phyloP scores from a whole-genome alignment of 2,329 filamentous ascomycete species.

The Aspergillus tubingensis region DNA sequence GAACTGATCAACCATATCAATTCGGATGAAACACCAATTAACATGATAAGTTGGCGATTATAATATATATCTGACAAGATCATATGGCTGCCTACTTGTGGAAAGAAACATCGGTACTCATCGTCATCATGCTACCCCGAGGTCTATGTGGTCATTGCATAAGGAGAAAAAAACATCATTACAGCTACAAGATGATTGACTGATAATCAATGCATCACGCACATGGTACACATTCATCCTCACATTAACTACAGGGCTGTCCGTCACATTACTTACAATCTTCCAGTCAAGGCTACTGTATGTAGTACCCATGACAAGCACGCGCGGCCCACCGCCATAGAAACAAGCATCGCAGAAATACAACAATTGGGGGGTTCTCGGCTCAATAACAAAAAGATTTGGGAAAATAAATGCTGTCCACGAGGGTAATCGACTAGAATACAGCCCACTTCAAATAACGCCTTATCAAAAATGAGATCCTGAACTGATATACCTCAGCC shows the following conservation, averaged over 20 bases:
- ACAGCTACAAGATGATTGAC: no score
- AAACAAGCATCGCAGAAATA: conserved; percentile 16
- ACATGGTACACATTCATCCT: conserved; percentile 29
- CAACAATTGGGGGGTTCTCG: conserved; percentile 9
- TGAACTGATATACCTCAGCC: conserved; percentile 14
- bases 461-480: conserved; percentile 23
- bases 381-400: conserved; percentile 15
- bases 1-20: no score
- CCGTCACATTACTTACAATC: conserved; percentile 25
- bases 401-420: conserved; percentile 12
- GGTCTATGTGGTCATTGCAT: no score
- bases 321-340: conserved; percentile 13
- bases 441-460: conserved; percentile 21
- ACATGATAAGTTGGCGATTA: no score
- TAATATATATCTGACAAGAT: no score
- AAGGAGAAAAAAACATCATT: no score
- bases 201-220: background rate
- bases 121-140: no score
- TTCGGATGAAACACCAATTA: no score
- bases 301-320: conserved; percentile 4
- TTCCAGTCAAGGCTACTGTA: conserved; percentile 8
- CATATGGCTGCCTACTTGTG: no score
- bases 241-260: conserved; percentile 31
- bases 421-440: conserved; percentile 15
- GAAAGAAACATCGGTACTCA: no score